These are phyloP conservation scores for Irineochytrium annulatum DNA, from an alignment of 192 early-diverging fungal species.

Conservation along the genomic window DNA sequence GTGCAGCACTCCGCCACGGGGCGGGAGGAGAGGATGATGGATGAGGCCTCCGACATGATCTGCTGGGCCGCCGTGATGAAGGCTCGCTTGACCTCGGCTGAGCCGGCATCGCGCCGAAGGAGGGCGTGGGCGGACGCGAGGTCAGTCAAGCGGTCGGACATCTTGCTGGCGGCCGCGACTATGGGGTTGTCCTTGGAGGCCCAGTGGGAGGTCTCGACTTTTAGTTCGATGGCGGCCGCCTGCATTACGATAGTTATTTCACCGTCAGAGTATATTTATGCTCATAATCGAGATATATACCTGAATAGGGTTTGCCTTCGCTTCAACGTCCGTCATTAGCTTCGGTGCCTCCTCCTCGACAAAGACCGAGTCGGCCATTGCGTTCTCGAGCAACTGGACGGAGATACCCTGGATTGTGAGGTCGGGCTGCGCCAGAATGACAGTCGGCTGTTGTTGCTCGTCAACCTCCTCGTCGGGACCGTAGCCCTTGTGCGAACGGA, in stretches of 20 bases:
- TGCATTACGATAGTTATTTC: too few relatives aligned
- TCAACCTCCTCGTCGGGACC: not conserved
- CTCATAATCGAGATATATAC: conserved; percentile 7
- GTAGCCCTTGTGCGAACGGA: conserved; percentile 17
- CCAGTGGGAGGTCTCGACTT: conserved; percentile 47
- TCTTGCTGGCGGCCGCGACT: conserved; percentile 26
- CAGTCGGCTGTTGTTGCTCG: not conserved
- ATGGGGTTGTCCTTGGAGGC: conserved; percentile 39
- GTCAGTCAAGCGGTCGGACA: conserved; percentile 31
- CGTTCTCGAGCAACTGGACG: conserved; percentile 20
- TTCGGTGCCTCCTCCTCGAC: conserved; percentile 43
- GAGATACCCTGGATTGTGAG: conserved; percentile 20
- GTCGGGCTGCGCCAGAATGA: not conserved
- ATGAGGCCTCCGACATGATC: conserved; percentile 29
- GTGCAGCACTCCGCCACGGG: conserved; percentile 34
- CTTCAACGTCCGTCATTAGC: conserved; percentile 39
- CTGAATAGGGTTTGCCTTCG: conserved; percentile 44
- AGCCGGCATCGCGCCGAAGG: conserved; percentile 6
- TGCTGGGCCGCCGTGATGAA: conserved; percentile 41
- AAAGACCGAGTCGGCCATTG: conserved; percentile 26
- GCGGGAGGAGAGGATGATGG: conserved; percentile 19
- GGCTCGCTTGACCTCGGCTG: conserved; percentile 22
- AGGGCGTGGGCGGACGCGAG: conserved; percentile 31
- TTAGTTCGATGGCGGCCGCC: conserved; percentile 53
- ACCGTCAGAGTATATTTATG: not conserved